Evolutionary conservation across 352 stramenopile species (phyloP), one percentile per base, ranked within the genome.

Genomic region (Hyaloperonospora brassicae): DNA sequence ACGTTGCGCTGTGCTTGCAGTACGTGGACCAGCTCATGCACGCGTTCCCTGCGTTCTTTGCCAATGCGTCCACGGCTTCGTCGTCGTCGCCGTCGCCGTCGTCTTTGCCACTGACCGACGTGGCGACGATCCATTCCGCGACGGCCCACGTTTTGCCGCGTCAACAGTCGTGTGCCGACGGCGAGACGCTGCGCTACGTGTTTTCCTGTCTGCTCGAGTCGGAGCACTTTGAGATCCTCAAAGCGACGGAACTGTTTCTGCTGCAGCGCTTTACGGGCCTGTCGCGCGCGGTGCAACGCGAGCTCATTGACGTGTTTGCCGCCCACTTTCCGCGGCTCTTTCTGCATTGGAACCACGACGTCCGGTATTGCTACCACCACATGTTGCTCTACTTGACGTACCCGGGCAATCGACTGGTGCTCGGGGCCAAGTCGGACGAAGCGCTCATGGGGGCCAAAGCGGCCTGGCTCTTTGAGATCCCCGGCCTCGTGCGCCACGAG

Each of bases 281-380:
- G 45, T 88, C 80, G 11, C 56, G 81, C 22, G 55, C 64, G 22
- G 52, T 93, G 36, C 82, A 85, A n/a, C 43, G 72, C 1, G 62
- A 75, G 27, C 52, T 93, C 24, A 68, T 68, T 10, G 51, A 63
- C 14, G 52, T 85, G 27, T 73, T 90, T 11, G 73, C 67, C 0
- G 57, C 39, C 24, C 66, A 87, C 44, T 74, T 89, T 31, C 70
- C 67, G 34, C 68, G 67, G 1, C 70, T 93, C 24, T 89, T 93
- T 55, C 61, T 89, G 35, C 82, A 93, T 58, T 93, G 82, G 82
- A 76, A 86, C 59, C 79, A 78, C 44, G 82, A 93, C 68, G 82
- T 93, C 24, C 79, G 82, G 34, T 93, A 83, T 57, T 89, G 80
- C 61, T 93, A 75, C 73, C 86, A 81, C 63, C 78, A 90, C 55